These are phyloP conservation scores for Zea mays DNA, from an alignment of 176 grass and related monocot genomes.

Conservation along the genomic window Zm-B73-REFERENCE-NAM-5.0 NC_050096.1:252197501-252198000, in stretches of 20 bases:
- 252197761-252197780: not conserved
- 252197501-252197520: slow-evolving; percentile 80
- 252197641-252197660: not conserved
- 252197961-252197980: not conserved
- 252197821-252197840: not conserved
- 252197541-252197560: not conserved
- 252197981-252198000: not conserved
- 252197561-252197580: not conserved
- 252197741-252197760: not conserved
- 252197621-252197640: slow-evolving; percentile 3
- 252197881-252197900: not conserved
- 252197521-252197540: slow-evolving; percentile 65
- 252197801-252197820: not conserved
- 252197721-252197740: not conserved
- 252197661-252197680: not conserved
- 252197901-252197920: not conserved
- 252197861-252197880: not conserved
- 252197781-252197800: not conserved
- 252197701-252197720: not conserved
- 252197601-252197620: not conserved
- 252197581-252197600: not conserved
- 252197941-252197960: not conserved
- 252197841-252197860: not conserved
- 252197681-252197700: not conserved
- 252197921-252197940: not conserved